Evolutionary conservation across 208 protist genomes (phyloP), one percentile per base, ranked within the genome.

Genomic region (Trypanosoma boissoni): DNA sequence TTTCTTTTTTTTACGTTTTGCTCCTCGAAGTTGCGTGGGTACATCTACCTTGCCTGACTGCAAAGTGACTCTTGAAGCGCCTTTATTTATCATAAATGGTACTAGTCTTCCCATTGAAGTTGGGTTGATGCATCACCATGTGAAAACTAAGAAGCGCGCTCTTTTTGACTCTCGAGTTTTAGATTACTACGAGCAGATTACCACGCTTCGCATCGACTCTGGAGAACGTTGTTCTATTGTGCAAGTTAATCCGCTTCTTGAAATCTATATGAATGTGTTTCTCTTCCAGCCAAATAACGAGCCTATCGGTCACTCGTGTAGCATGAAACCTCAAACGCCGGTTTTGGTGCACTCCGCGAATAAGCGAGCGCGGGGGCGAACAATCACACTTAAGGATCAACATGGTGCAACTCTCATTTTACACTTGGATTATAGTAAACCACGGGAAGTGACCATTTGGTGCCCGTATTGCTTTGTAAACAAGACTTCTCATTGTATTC

Each of bases 391-490:
- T 59, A 6, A 28, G 39, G 39, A 86, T 70, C 1, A 60, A 52
- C 18, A 48, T 8, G 58, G 58, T 39, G 23, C 57, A 7, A 75
- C 60, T 28, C 58, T 91, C 1, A 68, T 83, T 18, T 48, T 89
- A 9, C 57, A 62, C 59, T 46, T 89, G 53, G 73, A 65, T 46
- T 85, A 81, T 59, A n/a, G n/a, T n/a, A 58, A 43, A 7, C 48
- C 54, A 10, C 46, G 53, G 2, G 68, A 75, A 7, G 74, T 84
- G 3, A 72, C 61, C 4, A 43, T 90, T 45, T 81, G 67, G 64
- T 83, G 72, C 49, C 73, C 78, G 1, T 74, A 84, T 42, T 86
- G 83, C 76, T 66, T 90, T 46, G 49, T 90, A 26, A 90, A 90
- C 58, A 46, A 81, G 21, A 86, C 78, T 6, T 46, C 53, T 34